These are phyloP conservation scores for Aureobasidium sp. DNA, from an alignment of 2,329 filamentous ascomycete genomes.

Conservation along the genomic window DNA sequence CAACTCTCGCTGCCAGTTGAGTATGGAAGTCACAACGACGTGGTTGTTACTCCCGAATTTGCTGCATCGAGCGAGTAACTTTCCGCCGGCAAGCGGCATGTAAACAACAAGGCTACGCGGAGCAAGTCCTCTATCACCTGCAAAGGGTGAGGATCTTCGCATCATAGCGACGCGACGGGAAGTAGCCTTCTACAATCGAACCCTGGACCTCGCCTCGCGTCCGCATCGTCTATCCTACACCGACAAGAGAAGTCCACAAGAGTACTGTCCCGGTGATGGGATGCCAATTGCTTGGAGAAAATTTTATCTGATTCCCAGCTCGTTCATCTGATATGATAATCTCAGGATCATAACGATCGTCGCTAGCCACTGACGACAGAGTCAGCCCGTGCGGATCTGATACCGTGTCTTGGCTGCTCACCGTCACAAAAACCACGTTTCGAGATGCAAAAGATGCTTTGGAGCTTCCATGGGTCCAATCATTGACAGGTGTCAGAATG, in stretches of 20 bases:
- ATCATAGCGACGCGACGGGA: neutral
- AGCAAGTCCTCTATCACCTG: no score
- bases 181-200: no score
- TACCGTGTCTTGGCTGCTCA: neutral
- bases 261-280: neutral
- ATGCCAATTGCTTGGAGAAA: neutral
- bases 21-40: neutral
- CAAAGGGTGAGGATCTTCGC: neutral
- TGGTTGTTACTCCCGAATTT: neutral
- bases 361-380: constrained; percentile 1
- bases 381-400: neutral
- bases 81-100: neutral
- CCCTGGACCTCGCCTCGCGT: neutral
- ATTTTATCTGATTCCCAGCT: constrained; percentile 1
- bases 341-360: neutral
- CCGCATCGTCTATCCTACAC: neutral
- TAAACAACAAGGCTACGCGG: neutral
- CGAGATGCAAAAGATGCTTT: neutral
- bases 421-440: neutral
- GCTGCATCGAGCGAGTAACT: neutral
- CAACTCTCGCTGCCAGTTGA: neutral
- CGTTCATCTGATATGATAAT: constrained; percentile 6
- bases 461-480: neutral
- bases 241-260: neutral
- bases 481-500: neutral